phyloP scores from a whole-genome alignment of 257 asterid species.

The Rauvolfia tetraphylla region DNA sequence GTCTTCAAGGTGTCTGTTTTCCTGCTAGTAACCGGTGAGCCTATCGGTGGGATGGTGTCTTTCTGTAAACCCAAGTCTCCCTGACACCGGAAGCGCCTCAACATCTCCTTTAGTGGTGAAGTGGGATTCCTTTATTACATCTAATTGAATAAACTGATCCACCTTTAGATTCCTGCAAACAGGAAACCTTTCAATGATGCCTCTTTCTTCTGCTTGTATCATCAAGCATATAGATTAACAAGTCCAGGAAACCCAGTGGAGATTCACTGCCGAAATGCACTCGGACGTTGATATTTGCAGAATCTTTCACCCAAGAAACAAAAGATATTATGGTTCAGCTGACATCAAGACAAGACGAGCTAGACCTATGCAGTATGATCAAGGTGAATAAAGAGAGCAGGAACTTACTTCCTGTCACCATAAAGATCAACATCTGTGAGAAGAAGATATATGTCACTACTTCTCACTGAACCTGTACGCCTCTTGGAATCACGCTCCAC shows the following conservation, averaged over 20 bases:
- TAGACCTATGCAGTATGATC: not conserved
- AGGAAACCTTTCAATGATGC: not conserved
- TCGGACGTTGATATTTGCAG: not conserved
- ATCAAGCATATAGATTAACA: not conserved
- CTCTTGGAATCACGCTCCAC: constrained; percentile 9
- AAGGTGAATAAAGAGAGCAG: not conserved
- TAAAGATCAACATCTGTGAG: constrained; percentile 11
- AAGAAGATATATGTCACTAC: constrained; percentile 14
- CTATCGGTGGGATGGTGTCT: not conserved
- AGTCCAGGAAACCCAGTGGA: not conserved
- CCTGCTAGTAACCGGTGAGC: constrained; percentile 13
- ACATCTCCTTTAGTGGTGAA: not conserved
- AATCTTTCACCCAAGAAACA: not conserved
- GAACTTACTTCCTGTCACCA: constrained; percentile 14
- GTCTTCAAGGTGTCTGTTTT: constrained; percentile 12
- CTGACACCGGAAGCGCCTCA: not conserved
- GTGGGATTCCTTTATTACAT: not conserved
- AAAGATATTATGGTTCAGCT: not conserved
- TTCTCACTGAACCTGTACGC: constrained; percentile 15
- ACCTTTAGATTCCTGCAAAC: constrained; percentile 9
- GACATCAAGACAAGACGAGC: not conserved
- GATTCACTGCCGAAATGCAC: not conserved
- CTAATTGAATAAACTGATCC: constrained; percentile 15
- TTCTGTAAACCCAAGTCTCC: not conserved
- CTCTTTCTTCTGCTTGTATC: not conserved